Evolutionary conservation across 78 protist genomes (phyloP), one percentile per base, ranked within the genome.

Genomic region (Chrysochromulina tobinii): DNA sequence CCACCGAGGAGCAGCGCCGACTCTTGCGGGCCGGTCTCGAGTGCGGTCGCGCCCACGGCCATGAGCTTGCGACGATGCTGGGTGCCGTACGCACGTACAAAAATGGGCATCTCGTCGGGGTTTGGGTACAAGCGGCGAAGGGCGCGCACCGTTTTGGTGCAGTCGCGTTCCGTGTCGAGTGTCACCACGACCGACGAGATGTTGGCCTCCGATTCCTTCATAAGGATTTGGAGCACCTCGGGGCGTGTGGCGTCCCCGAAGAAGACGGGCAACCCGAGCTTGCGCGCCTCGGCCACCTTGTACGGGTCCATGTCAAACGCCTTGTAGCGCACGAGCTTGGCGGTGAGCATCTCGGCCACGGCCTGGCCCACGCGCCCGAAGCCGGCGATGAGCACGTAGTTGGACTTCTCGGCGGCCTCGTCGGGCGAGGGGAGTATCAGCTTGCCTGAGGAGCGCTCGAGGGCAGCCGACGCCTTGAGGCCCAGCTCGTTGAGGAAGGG

Each of bases 161-260:
- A 79, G 64, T 51, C 61, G 50, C n/a, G 12, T 1, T 54, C 48
- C 54, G 15, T 5, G 38, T 79, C 87, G 12, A 79, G 87, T 14
- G 87, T 54, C 18, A 79, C n/a, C 5, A 79, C 87, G 15, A 79
- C 87, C 12, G 87, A 6, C n/a, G 1, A 6, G 8, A 54, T 8
- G 14, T 54, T 38, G 27, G 25, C n/a, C n/a, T 59, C 64, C 23
- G 64, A 7, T 59, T 59, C 64, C 12, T 59, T 59, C 64, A 59
- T 59, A 12, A 59, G 12, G 23, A 12, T 12, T 4, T 69, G 79
- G 4, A 79, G 64, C 54, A 58, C 88, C 55, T 83, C 69, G 11
- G 88, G 88, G 23, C 88, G 66, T 18, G 69, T 20, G 11, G 88
- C 88, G 88, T 83, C 88, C 69, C 88, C 88, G 23, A 12, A 83